A percentile compares a stretch with the other conserved stretches of the same genome.
These are phyloP conservation scores for Diutina ranongensis DNA, from an alignment of 1,139 yeast species.

Conservation along the genomic window DNA sequence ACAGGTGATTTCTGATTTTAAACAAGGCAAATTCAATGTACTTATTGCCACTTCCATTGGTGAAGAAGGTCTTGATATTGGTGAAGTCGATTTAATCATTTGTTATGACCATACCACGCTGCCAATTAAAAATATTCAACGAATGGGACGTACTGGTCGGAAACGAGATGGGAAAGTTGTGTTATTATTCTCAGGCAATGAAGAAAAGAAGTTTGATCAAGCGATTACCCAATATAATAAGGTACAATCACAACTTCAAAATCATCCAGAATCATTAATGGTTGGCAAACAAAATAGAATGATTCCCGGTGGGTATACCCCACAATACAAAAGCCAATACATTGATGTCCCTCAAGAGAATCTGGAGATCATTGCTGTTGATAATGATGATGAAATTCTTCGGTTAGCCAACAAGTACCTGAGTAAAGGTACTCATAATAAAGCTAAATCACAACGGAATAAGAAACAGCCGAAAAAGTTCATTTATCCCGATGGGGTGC, in stretches of 20 bases:
- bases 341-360: conserved; percentile 68
- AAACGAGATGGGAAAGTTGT: conserved; percentile 79
- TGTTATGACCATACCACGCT: conserved; percentile 91
- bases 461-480: neutral
- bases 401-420: conserved; percentile 45
- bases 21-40: conserved; percentile 58
- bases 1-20: conserved; percentile 62
- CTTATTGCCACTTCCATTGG: conserved; percentile 96
- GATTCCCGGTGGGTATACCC: conserved; percentile 44
- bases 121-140: conserved; percentile 85
- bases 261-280: conserved; percentile 29
- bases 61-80: conserved; percentile 96
- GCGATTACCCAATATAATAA: conserved; percentile 78
- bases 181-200: conserved; percentile 69
- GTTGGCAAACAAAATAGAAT: conserved; percentile 48
- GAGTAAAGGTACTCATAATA: conserved; percentile 9
- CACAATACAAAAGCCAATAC: conserved; percentile 41
- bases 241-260: conserved; percentile 52
- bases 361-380: conserved; percentile 34
- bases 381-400: conserved; percentile 62
- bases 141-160: conserved; percentile 98
- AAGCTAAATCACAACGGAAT: too few relatives aligned
- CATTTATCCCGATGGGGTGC: neutral
- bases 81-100: conserved; percentile 88
- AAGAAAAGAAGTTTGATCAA: conserved; percentile 65